Evolutionary conservation across 208 protist genomes (phyloP), one percentile per base, ranked within the genome.

Genomic region (Leishmania gerbilli): DNA sequence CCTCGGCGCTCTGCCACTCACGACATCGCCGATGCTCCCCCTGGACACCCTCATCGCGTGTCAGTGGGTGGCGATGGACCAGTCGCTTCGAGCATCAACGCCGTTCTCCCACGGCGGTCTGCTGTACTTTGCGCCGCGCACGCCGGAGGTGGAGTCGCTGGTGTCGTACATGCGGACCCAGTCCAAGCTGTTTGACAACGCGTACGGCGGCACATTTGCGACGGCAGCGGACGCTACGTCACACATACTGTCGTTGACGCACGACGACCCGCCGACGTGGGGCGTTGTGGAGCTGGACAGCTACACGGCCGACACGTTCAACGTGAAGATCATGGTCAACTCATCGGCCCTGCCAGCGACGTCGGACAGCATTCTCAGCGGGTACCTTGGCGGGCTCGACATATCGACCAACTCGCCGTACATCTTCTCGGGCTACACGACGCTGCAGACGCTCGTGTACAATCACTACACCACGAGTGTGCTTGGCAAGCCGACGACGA

Each of bases 41-140:
- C 84, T 95, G 60, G 89, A 95, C 74, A 85, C 88, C 42, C 84
- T 93, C 42, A 87, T 93, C 24, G 78, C 84, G 27, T 40, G 88
- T 3, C 86, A 95, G 53, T 95, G 91, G 89, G n/a, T 87, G 19
- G 76, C 74, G 71, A 85, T 84, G 72, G 83, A 84, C 24, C 67
- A 76, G 8, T 53, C 13, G 4, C 68, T 31, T 7, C 71, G 13
- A 0, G 4, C 34, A 27, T 82, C 80, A 9, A 69, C 31, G 13
- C 78, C 71, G 24, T 84, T 91, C 65, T 83, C 79, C 11, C 79
- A 77, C 71, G 84, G 83, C 11, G 91, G 91, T 3, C 37, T 60
- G 56, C 87, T 95, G 45, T 91, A 88, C 80, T 88, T 91, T 72
- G 68, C 86, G 1, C 92, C 92, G 6, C 60, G 87, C 37, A 88